phyloP scores from a whole-genome alignment of 805 yeast species.

The Candida qinlingensis region DNA sequence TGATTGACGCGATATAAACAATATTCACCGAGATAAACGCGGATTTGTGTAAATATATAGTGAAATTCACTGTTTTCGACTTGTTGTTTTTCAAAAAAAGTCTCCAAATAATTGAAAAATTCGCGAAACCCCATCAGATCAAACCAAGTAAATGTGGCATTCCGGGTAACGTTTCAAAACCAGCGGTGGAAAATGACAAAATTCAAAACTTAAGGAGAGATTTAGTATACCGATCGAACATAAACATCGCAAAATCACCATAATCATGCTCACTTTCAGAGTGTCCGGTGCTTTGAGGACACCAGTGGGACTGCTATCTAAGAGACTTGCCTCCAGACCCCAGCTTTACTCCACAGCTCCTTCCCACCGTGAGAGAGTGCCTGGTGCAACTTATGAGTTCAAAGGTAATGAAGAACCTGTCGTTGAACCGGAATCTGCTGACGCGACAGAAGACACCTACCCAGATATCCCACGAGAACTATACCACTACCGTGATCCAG shows the following conservation, averaged over 20 bases:
- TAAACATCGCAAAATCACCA: background rate
- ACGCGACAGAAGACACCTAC: slow-evolving; percentile 29
- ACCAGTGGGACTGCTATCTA: background rate
- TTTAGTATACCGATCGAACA: no score
- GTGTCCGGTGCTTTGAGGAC: background rate
- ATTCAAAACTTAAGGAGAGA: background rate
- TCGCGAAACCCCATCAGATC: no score
- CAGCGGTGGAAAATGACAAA: background rate
- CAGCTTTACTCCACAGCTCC: background rate
- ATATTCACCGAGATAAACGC: background rate
- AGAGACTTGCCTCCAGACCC: background rate
- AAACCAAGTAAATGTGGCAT: background rate
- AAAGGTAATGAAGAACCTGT: background rate
- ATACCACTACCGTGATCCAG: slow-evolving; percentile 66
- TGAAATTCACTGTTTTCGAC: background rate
- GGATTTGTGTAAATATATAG: background rate
- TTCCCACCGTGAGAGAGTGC: background rate
- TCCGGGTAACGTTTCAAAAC: background rate
- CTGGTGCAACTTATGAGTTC: background rate
- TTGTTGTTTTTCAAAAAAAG: background rate
- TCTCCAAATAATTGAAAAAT: background rate
- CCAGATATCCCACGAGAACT: slow-evolving; percentile 52
- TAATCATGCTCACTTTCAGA: background rate
- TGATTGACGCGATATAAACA: background rate
- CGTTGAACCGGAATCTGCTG: slow-evolving; percentile 4